Percentiles rank a stretch among this genome's conserved stretches.
These are phyloP conservation scores for Mortierella sp. DNA, from an alignment of 371 early-diverging fungal species.

Conservation along the genomic window DNA sequence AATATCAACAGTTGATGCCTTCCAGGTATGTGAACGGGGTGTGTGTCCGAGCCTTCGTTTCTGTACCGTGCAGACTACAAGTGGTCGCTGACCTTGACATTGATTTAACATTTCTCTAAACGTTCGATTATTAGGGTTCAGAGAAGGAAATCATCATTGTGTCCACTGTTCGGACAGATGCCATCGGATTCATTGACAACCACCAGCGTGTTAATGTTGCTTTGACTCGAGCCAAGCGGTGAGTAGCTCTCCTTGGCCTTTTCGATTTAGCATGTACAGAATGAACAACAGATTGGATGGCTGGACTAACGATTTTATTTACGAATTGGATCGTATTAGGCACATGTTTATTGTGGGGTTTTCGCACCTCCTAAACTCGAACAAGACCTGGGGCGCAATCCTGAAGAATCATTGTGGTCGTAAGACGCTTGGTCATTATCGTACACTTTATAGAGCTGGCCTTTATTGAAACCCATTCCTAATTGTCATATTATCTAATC, in stretches of 20 bases:
- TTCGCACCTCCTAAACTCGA: conserved; percentile 34
- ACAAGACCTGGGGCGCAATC: conserved; percentile 34
- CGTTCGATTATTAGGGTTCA: conserved; percentile 70
- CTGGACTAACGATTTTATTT: no score
- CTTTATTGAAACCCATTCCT: background rate
- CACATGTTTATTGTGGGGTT: conserved; percentile 78
- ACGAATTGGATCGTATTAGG: conserved; percentile 31
- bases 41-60: background rate
- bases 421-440: conserved; percentile 12
- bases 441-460: no score
- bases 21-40: conserved; percentile 59
- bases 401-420: conserved; percentile 43
- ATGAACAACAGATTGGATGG: no score
- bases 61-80: background rate
- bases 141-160: conserved; percentile 88
- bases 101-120: background rate
- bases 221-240: conserved; percentile 71
- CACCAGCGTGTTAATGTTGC: conserved; percentile 73
- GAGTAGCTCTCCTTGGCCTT: background rate
- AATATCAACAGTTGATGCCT: conserved; percentile 90
- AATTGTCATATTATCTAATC: background rate
- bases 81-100: no score
- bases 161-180: conserved; percentile 78
- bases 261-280: no score
- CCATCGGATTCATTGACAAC: conserved; percentile 70